Evolutionary conservation across 2,329 filamentous ascomycete genomes (phyloP).

Genomic region (Beauveria rudraprayagi): DNA sequence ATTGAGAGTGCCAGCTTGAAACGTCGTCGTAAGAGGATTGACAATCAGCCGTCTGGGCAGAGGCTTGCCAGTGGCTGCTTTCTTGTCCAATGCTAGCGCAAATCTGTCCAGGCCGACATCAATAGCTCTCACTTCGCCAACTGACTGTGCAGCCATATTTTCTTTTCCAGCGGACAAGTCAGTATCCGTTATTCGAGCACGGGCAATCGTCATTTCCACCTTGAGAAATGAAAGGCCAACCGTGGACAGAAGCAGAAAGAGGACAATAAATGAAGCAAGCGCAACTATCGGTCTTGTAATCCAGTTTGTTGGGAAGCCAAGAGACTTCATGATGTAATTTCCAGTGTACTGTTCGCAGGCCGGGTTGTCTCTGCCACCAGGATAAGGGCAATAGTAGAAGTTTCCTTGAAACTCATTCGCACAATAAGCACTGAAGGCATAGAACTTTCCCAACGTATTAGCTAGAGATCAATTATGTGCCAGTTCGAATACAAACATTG

Average conservation of each 20-base stretch:
- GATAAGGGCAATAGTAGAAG: constrained; percentile 65
- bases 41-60: constrained; percentile 52
- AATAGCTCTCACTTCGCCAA: constrained; percentile 49
- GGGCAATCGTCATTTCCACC: constrained; percentile 62
- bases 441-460: constrained; percentile 40
- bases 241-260: constrained; percentile 54
- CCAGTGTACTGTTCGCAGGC: constrained; percentile 63
- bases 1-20: constrained; percentile 61
- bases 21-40: constrained; percentile 57
- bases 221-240: constrained; percentile 56
- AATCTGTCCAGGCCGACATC: constrained; percentile 59
- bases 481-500: constrained; percentile 31
- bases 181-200: constrained; percentile 48
- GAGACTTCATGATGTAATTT: constrained; percentile 56
- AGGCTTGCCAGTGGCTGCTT: constrained; percentile 42
- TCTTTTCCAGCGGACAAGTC: constrained; percentile 65
- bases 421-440: constrained; percentile 61
- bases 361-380: constrained; percentile 54
- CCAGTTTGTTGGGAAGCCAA: constrained; percentile 63
- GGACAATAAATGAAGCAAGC: constrained; percentile 51
- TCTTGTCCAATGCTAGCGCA: constrained; percentile 56
- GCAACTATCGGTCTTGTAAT: constrained; percentile 57
- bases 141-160: constrained; percentile 50
- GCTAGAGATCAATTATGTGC: neutral
- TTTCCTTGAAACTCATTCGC: constrained; percentile 65